phyloP scores from a whole-genome alignment of 2,329 filamentous ascomycete genomes.

The Penicillium sp. region DNA sequence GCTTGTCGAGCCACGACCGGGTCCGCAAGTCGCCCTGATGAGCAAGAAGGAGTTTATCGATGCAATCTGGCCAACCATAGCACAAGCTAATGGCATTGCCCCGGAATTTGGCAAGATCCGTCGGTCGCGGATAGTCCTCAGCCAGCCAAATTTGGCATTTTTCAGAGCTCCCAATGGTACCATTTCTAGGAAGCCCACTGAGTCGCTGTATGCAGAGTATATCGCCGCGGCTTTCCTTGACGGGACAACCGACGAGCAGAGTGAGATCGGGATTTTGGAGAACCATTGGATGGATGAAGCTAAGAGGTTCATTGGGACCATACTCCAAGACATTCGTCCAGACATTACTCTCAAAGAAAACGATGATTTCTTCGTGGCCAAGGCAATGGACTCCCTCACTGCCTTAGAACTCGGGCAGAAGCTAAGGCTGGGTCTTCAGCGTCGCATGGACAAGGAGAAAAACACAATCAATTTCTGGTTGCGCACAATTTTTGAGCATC shows the following conservation, averaged over 20 bases:
- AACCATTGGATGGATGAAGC: slow-evolving; percentile 17
- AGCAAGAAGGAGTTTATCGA: slow-evolving; percentile 23
- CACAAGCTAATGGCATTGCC: slow-evolving; percentile 15
- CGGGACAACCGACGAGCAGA: slow-evolving; percentile 18
- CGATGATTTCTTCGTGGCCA: slow-evolving; percentile 18
- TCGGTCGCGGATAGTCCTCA: slow-evolving; percentile 18
- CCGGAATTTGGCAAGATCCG: slow-evolving; percentile 18
- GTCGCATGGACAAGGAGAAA: slow-evolving; percentile 14
- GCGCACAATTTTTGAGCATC: slow-evolving; percentile 19
- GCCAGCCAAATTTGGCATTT: slow-evolving; percentile 17
- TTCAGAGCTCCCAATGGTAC: slow-evolving; percentile 19
- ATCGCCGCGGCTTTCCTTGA: slow-evolving; percentile 18
- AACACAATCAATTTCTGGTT: slow-evolving; percentile 21
- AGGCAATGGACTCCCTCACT: slow-evolving; percentile 18
- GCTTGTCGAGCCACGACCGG: slow-evolving; percentile 19
- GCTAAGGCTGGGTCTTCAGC: slow-evolving; percentile 12
- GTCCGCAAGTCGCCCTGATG: slow-evolving; percentile 14
- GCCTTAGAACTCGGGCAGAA: slow-evolving; percentile 19
- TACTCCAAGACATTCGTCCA: slow-evolving; percentile 17
- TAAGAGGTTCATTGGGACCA: slow-evolving; percentile 17
- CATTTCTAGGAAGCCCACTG: slow-evolving; percentile 20
- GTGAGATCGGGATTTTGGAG: slow-evolving; percentile 17
- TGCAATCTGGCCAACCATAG: slow-evolving; percentile 19
- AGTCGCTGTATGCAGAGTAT: slow-evolving; percentile 20
- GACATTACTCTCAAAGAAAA: slow-evolving; percentile 14